Evolutionary conservation across 352 stramenopile species (phyloP).

Genomic region (Pythium aquatile): DNA sequence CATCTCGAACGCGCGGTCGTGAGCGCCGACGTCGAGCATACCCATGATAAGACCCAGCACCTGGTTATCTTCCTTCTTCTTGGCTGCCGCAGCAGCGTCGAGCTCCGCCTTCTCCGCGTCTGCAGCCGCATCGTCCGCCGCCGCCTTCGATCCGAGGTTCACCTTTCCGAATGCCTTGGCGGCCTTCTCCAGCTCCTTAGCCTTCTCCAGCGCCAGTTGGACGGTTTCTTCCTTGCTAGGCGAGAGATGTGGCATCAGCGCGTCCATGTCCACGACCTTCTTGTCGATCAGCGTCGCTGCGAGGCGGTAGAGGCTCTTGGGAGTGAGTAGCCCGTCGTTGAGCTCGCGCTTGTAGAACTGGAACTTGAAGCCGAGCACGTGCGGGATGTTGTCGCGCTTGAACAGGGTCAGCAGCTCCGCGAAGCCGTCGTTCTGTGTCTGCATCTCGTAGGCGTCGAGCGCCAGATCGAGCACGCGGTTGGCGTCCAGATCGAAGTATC

Average conservation of each 20-base stretch:
- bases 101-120: constrained; percentile 33
- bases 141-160: constrained; percentile 49
- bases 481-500: constrained; percentile 95
- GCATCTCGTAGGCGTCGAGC: constrained; percentile 91
- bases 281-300: constrained; percentile 88
- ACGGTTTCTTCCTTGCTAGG: constrained; percentile 69
- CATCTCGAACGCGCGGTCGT: constrained; percentile 69
- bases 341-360: constrained; percentile 82
- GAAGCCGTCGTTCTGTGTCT: constrained; percentile 79
- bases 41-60: constrained; percentile 82
- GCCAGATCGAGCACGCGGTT: constrained; percentile 94
- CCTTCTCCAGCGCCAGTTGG: constrained; percentile 31
- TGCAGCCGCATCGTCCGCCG: constrained; percentile 9
- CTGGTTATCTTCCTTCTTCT: constrained; percentile 60
- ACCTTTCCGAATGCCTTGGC: constrained; percentile 75
- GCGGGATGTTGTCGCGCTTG: constrained; percentile 76
- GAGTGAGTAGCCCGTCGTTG: constrained; percentile 43
- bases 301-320: constrained; percentile 76
- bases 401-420: constrained; percentile 68
- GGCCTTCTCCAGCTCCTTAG: constrained; percentile 53
- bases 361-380: constrained; percentile 94
- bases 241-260: constrained; percentile 74
- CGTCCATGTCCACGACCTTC: constrained; percentile 72
- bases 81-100: constrained; percentile 22
- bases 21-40: constrained; percentile 70